Base-by-base conservation (phyloP, 371 early-diverging fungal species). In the Zancudomyces culisetae region DNA sequence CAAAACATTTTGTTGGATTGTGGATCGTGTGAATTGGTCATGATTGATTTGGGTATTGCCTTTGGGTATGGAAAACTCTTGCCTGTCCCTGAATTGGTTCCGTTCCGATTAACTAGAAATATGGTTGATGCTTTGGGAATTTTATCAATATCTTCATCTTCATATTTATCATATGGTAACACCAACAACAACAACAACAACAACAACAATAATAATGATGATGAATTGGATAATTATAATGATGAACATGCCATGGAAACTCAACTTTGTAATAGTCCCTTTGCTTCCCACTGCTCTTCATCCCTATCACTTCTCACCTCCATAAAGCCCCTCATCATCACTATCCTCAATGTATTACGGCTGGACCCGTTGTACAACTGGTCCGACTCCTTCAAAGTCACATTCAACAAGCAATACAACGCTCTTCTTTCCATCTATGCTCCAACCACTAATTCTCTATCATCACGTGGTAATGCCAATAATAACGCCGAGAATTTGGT, bases 1-100 rank as follows among this genome's bases (percentile, higher is more conserved):
- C 94, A 97, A 61, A 99, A 99, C 61, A 95, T 98, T 45, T 52
- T 98, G 56, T 63, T 99, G 13, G 97, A 98, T 62, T 67, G 64
- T 41, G 60, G 62, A 12, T 79, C 77, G 0, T 94, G 89, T 0
- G 93, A 96, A 45, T 58, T 95, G 3, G 79, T 99, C 6, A 98
- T 98, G 73, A 98, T 99, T 45, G 99, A 99, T 63, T 83, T 89
- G 58, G 95, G 94, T 51, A 90, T 98, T 24, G 87, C 96, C 29
- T 99, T 99, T 72, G 98, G 98, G 51, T 82, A 87, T 59, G 98
- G 94, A 12, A 72, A 72, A 53, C 63, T 73, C 42, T 72, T 99
- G 8, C 78, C 85, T 19, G 78, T 97, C 2, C 96, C 97, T 13
- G 99, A 98, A 68, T 74, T 75, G 26, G 97, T 98, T 0, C 98